These are phyloP conservation scores for Ceratocystiopsis sp. DNA, from an alignment of 2,329 filamentous ascomycete genomes.

Conservation along the genomic window DNA sequence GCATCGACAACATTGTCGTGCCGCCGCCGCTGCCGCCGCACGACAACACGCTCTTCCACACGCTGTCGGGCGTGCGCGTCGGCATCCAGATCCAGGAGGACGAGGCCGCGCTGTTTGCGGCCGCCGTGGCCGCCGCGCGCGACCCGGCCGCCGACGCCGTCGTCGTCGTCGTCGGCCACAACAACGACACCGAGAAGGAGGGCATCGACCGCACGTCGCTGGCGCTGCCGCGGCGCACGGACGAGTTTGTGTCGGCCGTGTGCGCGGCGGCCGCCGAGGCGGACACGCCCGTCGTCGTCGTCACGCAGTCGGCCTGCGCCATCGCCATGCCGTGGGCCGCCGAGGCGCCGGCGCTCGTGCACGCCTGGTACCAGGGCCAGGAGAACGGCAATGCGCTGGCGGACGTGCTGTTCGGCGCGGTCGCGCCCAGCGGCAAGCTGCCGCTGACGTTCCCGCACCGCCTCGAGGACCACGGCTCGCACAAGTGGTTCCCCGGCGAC, in stretches of 20 bases:
- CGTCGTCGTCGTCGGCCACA: slow-evolving; percentile 6
- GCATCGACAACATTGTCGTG: slow-evolving; percentile 10
- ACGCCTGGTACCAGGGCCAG: slow-evolving; percentile 80
- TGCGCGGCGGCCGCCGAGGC: slow-evolving; percentile 18
- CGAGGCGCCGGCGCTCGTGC: slow-evolving; percentile 33
- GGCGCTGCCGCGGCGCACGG: slow-evolving; percentile 5
- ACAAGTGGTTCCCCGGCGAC: slow-evolving; percentile 48
- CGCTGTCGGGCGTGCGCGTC: slow-evolving; percentile 9
- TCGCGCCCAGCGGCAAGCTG: slow-evolving; percentile 54
- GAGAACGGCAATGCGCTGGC: slow-evolving; percentile 70
- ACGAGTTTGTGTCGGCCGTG: slow-evolving; percentile 26
- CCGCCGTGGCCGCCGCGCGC: slow-evolving; percentile 20
- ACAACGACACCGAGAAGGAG: slow-evolving; percentile 15
- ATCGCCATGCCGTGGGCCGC: slow-evolving; percentile 42
- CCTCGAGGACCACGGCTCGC: slow-evolving; percentile 50
- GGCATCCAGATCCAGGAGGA: slow-evolving; percentile 6
- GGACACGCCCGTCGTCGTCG: slow-evolving; percentile 28
- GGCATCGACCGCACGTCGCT: slow-evolving; percentile 9
- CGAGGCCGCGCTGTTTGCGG: slow-evolving; percentile 8
- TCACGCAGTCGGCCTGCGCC: slow-evolving; percentile 64
- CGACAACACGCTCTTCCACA: slow-evolving; percentile 13
- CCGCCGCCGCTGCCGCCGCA: slow-evolving; percentile 8
- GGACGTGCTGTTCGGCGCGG: slow-evolving; percentile 57
- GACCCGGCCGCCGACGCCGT: slow-evolving; percentile 19
- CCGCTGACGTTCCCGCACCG: slow-evolving; percentile 46